These are phyloP conservation scores for Mycena crocata DNA, from an alignment of 768 basidiomycete species.

Conservation along the genomic window DNA sequence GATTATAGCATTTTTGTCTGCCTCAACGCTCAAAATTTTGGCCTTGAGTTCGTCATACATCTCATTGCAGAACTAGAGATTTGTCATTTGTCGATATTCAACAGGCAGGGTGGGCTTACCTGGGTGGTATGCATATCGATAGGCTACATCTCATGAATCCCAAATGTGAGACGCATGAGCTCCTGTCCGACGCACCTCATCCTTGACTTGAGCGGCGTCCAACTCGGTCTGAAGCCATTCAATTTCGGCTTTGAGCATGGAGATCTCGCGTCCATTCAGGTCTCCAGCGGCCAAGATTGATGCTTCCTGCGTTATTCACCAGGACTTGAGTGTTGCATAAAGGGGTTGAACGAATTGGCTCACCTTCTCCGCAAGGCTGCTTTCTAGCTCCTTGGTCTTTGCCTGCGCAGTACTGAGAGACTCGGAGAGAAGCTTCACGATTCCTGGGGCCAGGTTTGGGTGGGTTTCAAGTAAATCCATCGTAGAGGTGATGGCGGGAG, in stretches of 20 bases:
- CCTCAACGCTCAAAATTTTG: no score
- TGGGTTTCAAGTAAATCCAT: neutral
- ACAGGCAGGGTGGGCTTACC: no score
- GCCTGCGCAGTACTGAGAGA: neutral
- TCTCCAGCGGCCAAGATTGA: neutral
- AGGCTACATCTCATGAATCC: no score
- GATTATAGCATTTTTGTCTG: no score
- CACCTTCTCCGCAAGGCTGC: neutral
- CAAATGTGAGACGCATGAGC: neutral
- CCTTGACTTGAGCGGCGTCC: neutral
- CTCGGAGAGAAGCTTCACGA: neutral
- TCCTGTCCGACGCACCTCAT: neutral
- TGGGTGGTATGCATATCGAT: no score
- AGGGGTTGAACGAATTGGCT: neutral
- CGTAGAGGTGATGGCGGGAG: neutral
- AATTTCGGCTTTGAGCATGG: neutral
- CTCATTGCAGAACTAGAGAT: no score
- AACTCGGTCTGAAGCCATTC: neutral
- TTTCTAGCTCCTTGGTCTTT: neutral
- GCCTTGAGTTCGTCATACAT: no score
- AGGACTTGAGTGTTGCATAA: no score
- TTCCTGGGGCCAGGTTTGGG: neutral
- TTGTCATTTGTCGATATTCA: no score
- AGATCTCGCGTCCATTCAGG: neutral
- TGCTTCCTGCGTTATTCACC: no score